Evolutionary conservation across 805 yeast genomes (phyloP).

Genomic region (Pichia thaimueangensis): DNA sequence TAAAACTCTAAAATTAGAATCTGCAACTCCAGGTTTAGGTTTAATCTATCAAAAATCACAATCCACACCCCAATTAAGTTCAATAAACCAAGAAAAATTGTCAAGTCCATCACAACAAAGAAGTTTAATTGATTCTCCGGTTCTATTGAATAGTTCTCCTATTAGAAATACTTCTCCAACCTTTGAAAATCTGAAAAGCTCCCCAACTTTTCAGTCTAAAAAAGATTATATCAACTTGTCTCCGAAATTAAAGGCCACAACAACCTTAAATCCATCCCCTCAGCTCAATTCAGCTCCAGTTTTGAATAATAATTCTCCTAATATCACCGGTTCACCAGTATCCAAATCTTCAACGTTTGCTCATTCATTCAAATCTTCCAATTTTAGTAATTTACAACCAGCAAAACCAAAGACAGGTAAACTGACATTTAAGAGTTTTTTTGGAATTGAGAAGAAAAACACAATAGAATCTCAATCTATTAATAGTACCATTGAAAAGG

Average conservation of each 20-base stretch:
- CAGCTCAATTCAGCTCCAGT: too few species aligned
- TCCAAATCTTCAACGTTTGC: not conserved
- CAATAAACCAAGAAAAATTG: not conserved
- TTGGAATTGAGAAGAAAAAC: too few species aligned
- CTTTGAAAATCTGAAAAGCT: slow-evolving; percentile 10
- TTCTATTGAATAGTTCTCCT: slow-evolving; percentile 9
- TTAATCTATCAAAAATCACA: not conserved
- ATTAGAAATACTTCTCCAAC: slow-evolving; percentile 13
- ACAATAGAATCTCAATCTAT: too few species aligned
- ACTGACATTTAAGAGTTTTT: slow-evolving; percentile 26
- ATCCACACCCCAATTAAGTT: not conserved
- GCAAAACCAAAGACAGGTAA: slow-evolving; percentile 15
- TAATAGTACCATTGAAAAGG: too few species aligned
- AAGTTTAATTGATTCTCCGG: slow-evolving; percentile 4
- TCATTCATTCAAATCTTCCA: slow-evolving; percentile 1
- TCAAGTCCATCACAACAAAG: slow-evolving; percentile 1
- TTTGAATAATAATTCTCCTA: too few species aligned
- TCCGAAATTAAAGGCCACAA: not conserved
- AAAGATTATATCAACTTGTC: slow-evolving; percentile 7
- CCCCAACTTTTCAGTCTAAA: slow-evolving; percentile 4
- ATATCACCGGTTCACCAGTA: too few species aligned
- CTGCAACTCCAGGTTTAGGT: slow-evolving; percentile 3
- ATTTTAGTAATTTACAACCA: slow-evolving; percentile 1
- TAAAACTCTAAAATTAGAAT: slow-evolving; percentile 6
- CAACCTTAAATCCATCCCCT: too few species aligned